Evolutionary conservation across 2,329 filamentous ascomycete species (phyloP).

Genomic region (Hyphodiscus sp.): DNA sequence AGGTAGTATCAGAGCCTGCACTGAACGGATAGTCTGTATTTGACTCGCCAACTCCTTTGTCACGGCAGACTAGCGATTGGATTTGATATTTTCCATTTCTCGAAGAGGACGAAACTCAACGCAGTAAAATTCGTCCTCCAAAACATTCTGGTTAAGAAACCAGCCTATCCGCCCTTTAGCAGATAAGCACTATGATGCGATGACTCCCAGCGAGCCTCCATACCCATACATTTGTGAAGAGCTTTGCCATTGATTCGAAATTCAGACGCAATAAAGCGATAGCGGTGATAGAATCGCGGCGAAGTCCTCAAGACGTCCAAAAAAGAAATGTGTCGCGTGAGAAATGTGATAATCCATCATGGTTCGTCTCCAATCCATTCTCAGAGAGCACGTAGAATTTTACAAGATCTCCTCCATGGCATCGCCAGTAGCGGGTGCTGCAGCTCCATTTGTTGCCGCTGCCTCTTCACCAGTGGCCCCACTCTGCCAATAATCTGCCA

Average conservation of each 20-base stretch:
- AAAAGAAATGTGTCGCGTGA: conserved; percentile 4
- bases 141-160: conserved; percentile 14
- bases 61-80: neutral
- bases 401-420: conserved; percentile 49
- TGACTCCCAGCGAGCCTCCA: conserved; percentile 6
- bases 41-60: neutral
- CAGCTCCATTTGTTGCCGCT: conserved; percentile 40
- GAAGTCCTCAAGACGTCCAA: conserved; percentile 1
- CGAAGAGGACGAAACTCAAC: neutral
- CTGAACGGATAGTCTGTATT: neutral
- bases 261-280: conserved; percentile 1
- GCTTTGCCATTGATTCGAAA: conserved; percentile 1
- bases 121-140: neutral
- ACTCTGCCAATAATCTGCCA: conserved; percentile 83
- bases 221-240: conserved; percentile 8
- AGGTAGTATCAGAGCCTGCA: neutral
- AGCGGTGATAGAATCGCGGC: conserved; percentile 13
- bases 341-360: conserved; percentile 1
- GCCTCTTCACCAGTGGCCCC: conserved; percentile 42
- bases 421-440: conserved; percentile 5
- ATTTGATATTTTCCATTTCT: conserved; percentile 1
- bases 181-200: conserved; percentile 12
- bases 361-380: conserved; percentile 1
- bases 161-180: neutral
- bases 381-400: conserved; percentile 4